A percentile compares a stretch with the other conserved stretches of the same genome.
Conservation (phyloP, 106 monocot species). For the Dioscorea zingiberensis region DNA sequence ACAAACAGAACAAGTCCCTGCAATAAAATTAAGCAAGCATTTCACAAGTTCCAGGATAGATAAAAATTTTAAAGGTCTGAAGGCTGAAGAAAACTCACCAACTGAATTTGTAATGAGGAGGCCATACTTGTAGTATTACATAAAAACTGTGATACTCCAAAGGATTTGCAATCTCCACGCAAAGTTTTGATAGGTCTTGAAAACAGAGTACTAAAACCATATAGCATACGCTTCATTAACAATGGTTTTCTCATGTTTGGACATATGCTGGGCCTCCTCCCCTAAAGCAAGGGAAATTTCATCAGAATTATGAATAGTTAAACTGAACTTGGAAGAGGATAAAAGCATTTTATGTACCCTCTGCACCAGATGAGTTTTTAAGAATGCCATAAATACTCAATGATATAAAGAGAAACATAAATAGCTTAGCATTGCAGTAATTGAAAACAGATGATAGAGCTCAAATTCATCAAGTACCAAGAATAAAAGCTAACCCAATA, state of each 20-base stretch:
- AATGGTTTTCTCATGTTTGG: constrained; percentile 45
- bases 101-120: constrained; percentile 71
- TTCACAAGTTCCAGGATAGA: background rate
- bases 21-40: background rate
- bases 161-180: constrained; percentile 28
- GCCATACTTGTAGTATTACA: constrained; percentile 48
- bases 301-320: background rate
- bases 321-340: too few relatives aligned
- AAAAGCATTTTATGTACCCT: too few relatives aligned
- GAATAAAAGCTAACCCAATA: too few relatives aligned
- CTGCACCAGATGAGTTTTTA: too few relatives aligned
- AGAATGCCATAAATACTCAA: constrained; percentile 7
- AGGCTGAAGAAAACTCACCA: constrained; percentile 39
- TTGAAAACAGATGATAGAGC: background rate
- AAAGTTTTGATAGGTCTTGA: constrained; percentile 51
- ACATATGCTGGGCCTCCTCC: constrained; percentile 30
- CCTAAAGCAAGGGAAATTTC: constrained; percentile 9
- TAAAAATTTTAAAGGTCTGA: background rate
- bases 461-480: too few relatives aligned
- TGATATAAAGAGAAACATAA: background rate
- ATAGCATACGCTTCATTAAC: constrained; percentile 49
- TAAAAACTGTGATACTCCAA: constrained; percentile 42
- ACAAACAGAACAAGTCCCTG: background rate
- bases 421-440: too few relatives aligned
- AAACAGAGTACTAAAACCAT: constrained; percentile 48